Evolutionary conservation across 495 filamentous ascomycete genomes (phyloP), one percentile per base, ranked within the genome.

Genomic region (Podospora didyma): DNA sequence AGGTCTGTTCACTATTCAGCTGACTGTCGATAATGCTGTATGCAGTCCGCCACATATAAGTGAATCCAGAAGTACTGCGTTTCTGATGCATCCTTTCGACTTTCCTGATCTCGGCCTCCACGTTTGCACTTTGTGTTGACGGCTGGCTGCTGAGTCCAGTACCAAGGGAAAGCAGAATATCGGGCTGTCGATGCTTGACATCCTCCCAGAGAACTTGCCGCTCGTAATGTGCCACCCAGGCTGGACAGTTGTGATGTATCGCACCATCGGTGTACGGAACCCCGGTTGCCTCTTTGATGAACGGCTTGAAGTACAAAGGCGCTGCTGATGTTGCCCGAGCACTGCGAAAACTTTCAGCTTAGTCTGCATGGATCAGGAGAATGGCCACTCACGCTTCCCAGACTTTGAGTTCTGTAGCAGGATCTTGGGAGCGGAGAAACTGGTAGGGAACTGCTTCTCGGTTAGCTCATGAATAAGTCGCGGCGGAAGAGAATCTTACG

Each of bases 111-210:
- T 66, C 63, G 2, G 63, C 58, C 42, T 61, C 39, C 9, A 42
- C 39, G n/a, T 42, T 42, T 42, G 39, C 39, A 17, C 39, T 63
- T n/a, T 52, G 48, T 12, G 39, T 3, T 22, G 58, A 66, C 16
- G 47, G 58, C 17, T 35, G 49, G 4, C 35, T 21, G 20, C 26
- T 46, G 10, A 46, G 53, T 16, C 62, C 65, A 42, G 46, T 67
- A 21, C 80, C 79, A 21, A 82, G 58, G 6, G 79, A 83, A 20
- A 83, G 68, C 22, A 83, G 53, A 0, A 81, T 59, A 57, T 83
- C 80, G 0, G 79, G 76, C 11, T 57, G 57, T 22, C 55, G 41
- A 20, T 72, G 50, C 3, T 42, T 60, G 16, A 73, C 56, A 53
- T 79, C 69, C 23, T 37, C 50, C 80, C 80, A 83, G 17, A 82